Evolutionary conservation across 2,329 filamentous ascomycete genomes (phyloP).

Genomic region (Amauroascus niger): DNA sequence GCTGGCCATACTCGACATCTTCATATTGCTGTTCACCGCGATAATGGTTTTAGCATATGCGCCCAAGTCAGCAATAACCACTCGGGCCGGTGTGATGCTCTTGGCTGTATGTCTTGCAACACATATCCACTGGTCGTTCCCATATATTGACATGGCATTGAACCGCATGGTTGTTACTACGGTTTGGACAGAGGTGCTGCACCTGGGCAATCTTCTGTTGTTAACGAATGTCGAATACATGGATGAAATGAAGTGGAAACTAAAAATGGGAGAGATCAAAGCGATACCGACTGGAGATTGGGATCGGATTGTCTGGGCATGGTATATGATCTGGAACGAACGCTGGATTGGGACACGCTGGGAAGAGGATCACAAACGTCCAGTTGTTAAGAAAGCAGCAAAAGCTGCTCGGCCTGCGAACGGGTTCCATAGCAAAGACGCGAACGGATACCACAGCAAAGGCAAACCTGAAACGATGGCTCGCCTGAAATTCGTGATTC

Average conservation of each 20-base stretch:
- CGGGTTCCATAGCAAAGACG: not conserved
- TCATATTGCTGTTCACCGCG: not conserved
- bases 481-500: not conserved
- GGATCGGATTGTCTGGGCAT: conserved; percentile 4
- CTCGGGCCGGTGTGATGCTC: not conserved
- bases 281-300: not conserved
- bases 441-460: not conserved
- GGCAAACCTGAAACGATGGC: not conserved
- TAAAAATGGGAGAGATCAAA: conserved; percentile 1
- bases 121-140: not conserved
- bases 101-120: not conserved
- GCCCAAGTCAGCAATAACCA: not conserved
- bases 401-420: not conserved
- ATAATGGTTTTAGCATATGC: not conserved
- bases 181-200: not conserved
- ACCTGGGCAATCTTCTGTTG: not conserved
- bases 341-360: conserved; percentile 9
- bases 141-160: not conserved
- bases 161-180: not conserved
- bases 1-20: not conserved
- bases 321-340: conserved; percentile 1
- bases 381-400: not conserved
- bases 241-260: conserved; percentile 4
- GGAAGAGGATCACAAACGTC: not conserved
- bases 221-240: not conserved